Percentiles rank a stretch among this genome's conserved stretches.
These are phyloP conservation scores for Davidsoniella neocaledoniae DNA, from an alignment of 2,329 filamentous ascomycete genomes.

Conservation along the genomic window DNA sequence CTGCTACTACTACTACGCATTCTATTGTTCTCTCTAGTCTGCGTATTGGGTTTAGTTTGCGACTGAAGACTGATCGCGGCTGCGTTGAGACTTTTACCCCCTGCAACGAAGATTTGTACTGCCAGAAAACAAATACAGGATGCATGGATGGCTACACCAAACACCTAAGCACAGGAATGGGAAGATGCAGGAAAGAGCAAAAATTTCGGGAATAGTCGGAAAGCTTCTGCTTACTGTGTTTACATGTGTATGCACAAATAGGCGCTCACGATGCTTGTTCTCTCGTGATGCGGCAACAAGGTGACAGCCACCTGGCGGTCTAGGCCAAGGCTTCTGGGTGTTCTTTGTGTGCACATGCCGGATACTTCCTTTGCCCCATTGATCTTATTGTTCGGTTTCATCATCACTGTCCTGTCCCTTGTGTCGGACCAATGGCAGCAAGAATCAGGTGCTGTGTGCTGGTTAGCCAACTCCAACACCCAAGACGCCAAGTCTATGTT, in stretches of 20 bases:
- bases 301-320: background rate
- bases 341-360: background rate
- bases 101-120: no score
- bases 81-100: no score
- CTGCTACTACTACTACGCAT: no score
- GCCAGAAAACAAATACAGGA: no score
- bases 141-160: no score
- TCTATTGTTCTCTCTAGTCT: no score
- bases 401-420: background rate
- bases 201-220: conserved; percentile 5
- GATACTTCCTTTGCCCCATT: background rate
- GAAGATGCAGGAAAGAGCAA: conserved; percentile 3
- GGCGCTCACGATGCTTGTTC: background rate
- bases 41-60: no score
- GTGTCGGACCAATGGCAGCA: background rate
- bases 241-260: background rate
- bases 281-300: background rate
- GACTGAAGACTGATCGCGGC: no score
- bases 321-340: background rate
- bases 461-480: no score
- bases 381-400: background rate
- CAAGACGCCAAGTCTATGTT: background rate
- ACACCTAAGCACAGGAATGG: background rate
- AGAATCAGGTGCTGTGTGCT: background rate
- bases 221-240: background rate